phyloP scores from a whole-genome alignment of 2,329 filamentous ascomycete species.

The Chlorencoelia australis region DNA sequence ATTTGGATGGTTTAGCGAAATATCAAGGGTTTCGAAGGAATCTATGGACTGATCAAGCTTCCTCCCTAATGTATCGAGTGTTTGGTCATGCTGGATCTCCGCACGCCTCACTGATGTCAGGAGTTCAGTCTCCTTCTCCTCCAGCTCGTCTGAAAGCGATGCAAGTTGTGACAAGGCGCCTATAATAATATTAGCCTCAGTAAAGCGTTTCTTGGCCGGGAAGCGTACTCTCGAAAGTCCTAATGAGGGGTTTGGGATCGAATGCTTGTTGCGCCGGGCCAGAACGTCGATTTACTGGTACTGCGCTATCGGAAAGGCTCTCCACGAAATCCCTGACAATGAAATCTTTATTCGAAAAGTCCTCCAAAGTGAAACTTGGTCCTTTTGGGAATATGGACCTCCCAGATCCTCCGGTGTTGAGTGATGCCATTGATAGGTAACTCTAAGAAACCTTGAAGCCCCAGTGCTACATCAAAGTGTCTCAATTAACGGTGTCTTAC shows the following conservation, averaged over 20 bases:
- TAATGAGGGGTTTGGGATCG: constrained; percentile 92
- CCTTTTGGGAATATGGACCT: constrained; percentile 61
- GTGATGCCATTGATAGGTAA: constrained; percentile 24
- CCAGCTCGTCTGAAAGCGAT: constrained; percentile 69
- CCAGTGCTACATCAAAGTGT: constrained; percentile 19
- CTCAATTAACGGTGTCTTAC: too few relatives aligned
- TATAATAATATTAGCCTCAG: constrained; percentile 28
- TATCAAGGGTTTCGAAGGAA: constrained; percentile 83
- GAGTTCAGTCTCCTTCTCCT: constrained; percentile 83
- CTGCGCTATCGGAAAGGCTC: constrained; percentile 73
- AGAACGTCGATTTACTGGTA: constrained; percentile 72
- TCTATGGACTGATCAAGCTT: constrained; percentile 89
- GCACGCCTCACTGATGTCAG: constrained; percentile 82
- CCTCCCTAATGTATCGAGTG: constrained; percentile 73
- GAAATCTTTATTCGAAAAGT: constrained; percentile 84
- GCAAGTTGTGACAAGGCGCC: constrained; percentile 59
- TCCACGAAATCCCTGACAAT: constrained; percentile 98
- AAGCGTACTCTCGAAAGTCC: constrained; percentile 71
- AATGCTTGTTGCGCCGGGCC: constrained; percentile 57
- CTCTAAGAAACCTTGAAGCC: too few relatives aligned
- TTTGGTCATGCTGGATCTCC: constrained; percentile 85
- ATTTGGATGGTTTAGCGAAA: constrained; percentile 59
- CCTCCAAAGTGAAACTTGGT: constrained; percentile 77
- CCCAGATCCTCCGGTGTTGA: constrained; percentile 16
- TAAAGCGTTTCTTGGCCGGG: not conserved